A percentile compares a stretch with the other conserved stretches of the same genome.
These are phyloP conservation scores for Xylariaceae sp. DNA, from an alignment of 2,329 filamentous ascomycete species.

Conservation along the genomic window DNA sequence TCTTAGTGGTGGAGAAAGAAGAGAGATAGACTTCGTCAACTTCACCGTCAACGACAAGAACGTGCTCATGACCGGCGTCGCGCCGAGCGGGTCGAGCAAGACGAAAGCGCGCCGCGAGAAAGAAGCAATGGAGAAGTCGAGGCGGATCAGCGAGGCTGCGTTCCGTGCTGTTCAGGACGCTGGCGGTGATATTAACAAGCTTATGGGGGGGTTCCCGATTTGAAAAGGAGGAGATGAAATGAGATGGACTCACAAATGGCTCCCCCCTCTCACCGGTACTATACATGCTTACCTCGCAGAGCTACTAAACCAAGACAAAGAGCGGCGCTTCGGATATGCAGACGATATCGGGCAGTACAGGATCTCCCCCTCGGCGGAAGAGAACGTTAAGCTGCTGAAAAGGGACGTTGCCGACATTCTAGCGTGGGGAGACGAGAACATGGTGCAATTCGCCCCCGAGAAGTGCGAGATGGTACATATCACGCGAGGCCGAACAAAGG, in stretches of 20 bases:
- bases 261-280: neutral
- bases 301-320: neutral
- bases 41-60: slow-evolving; percentile 77
- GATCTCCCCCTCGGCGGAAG: neutral
- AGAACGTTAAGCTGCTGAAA: neutral
- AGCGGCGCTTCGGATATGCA: neutral
- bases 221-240: no score
- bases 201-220: slow-evolving; percentile 44
- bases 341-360: neutral
- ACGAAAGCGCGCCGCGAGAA: slow-evolving; percentile 90
- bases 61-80: slow-evolving; percentile 82
- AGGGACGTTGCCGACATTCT: neutral
- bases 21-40: slow-evolving; percentile 79
- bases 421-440: neutral
- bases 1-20: no score
- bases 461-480: neutral
- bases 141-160: slow-evolving; percentile 64
- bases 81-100: slow-evolving; percentile 85
- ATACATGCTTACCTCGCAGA: neutral
- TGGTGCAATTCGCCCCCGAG: neutral
- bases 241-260: neutral
- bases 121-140: slow-evolving; percentile 74
- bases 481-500: neutral
- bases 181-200: slow-evolving; percentile 60
- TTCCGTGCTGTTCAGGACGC: slow-evolving; percentile 65